Conservation (phyloP, 2,329 filamentous ascomycete species). For the Graphilbum sp. region DNA sequence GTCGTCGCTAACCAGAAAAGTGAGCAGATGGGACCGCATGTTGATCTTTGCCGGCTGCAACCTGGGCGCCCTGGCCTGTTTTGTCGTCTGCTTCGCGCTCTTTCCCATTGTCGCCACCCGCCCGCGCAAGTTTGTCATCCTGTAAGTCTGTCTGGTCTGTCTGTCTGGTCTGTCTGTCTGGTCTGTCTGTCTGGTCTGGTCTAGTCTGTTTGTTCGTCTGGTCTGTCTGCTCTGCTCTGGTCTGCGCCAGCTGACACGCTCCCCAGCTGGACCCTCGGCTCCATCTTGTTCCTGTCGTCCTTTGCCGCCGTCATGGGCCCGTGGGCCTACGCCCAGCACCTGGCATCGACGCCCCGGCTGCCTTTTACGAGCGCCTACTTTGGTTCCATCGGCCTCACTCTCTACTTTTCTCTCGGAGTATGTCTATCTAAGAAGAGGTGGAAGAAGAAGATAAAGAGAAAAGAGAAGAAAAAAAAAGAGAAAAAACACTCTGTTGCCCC, state of each 20-base stretch:
- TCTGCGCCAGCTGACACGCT: conserved; percentile 3
- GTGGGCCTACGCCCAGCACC: conserved; percentile 64
- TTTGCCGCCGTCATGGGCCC: conserved; percentile 94
- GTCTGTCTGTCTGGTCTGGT: neutral
- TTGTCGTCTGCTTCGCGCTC: conserved; percentile 81
- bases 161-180: too few species aligned
- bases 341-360: conserved; percentile 67
- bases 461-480: too few species aligned
- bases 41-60: conserved; percentile 87
- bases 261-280: conserved; percentile 83
- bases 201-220: too few species aligned
- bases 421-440: too few species aligned
- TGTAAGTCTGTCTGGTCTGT: conserved; percentile 56
- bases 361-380: conserved; percentile 94
- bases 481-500: too few species aligned
- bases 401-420: conserved; percentile 87
- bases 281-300: conserved; percentile 73
- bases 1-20: conserved; percentile 29
- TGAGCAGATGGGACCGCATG: conserved; percentile 93
- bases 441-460: too few species aligned
- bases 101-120: conserved; percentile 68
- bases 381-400: conserved; percentile 73
- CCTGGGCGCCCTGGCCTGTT: conserved; percentile 75
- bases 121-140: conserved; percentile 86
- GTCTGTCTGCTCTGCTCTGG: neutral